A percentile compares a stretch with the other conserved stretches of the same genome.
These are phyloP conservation scores for Lagenidium sp. DNA, from an alignment of 352 stramenopile genomes.

Conservation along the genomic window DNA sequence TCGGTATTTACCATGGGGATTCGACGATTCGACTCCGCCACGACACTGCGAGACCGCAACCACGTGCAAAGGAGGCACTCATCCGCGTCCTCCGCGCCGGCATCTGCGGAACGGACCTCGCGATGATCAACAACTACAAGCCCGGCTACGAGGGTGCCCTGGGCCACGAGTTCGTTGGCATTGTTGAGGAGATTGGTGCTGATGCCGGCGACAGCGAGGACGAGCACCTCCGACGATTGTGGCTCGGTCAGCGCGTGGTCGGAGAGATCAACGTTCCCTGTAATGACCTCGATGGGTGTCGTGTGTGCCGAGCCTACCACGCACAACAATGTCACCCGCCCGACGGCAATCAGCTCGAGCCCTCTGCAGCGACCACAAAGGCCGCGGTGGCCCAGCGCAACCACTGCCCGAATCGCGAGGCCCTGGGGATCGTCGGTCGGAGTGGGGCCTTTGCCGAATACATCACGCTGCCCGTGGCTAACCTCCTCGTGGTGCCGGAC, in stretches of 20 bases:
- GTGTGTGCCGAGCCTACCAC: slow-evolving; percentile 14
- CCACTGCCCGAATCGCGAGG: slow-evolving; percentile 64
- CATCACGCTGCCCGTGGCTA: slow-evolving; percentile 46
- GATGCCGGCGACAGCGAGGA: slow-evolving; percentile 14
- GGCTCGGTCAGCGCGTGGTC: slow-evolving; percentile 79
- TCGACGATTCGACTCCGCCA: too few relatives aligned
- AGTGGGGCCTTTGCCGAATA: slow-evolving; percentile 69
- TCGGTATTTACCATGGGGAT: too few relatives aligned
- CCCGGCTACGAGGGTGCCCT: slow-evolving; percentile 51
- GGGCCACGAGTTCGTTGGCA: slow-evolving; percentile 88
- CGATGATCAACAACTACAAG: slow-evolving; percentile 75
- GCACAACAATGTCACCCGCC: background rate
- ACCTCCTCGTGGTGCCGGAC: slow-evolving; percentile 54
- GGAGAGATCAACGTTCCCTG: slow-evolving; percentile 90
- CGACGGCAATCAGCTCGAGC: background rate
- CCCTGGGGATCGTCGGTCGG: slow-evolving; percentile 62
- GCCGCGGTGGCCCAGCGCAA: slow-evolving; percentile 27
- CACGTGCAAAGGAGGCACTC: slow-evolving; percentile 30
- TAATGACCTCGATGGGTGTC: slow-evolving; percentile 13
- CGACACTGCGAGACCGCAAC: slow-evolving; percentile 29
- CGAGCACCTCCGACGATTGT: too few relatives aligned
- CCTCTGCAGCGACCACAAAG: too few relatives aligned
- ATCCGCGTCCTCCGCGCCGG: slow-evolving; percentile 52
- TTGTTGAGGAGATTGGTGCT: slow-evolving; percentile 53
- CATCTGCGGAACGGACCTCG: slow-evolving; percentile 67